Percentiles rank a stretch among this genome's conserved stretches.
These are phyloP conservation scores for Globisporangium nodosum DNA, from an alignment of 352 stramenopile species.

Conservation along the genomic window DNA sequence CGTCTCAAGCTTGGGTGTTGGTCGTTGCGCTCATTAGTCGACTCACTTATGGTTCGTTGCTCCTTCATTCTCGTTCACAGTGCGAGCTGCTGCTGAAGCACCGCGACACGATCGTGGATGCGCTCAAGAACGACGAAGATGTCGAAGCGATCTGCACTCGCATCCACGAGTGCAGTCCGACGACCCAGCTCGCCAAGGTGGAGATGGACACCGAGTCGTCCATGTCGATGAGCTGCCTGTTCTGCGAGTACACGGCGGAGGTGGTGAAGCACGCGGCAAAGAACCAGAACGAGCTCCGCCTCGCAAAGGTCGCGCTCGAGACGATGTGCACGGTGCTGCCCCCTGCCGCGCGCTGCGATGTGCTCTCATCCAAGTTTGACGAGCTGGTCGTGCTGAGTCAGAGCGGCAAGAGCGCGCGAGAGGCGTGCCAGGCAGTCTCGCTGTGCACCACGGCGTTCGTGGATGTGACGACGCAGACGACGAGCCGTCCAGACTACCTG, in stretches of 20 bases:
- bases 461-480: slow-evolving; percentile 17
- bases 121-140: slow-evolving; percentile 40
- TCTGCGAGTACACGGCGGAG: slow-evolving; percentile 77
- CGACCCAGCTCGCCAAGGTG: slow-evolving; percentile 7
- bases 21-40: background rate
- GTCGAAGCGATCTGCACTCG: slow-evolving; percentile 47
- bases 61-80: slow-evolving; percentile 8
- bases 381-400: slow-evolving; percentile 49
- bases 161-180: slow-evolving; percentile 31
- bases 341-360: slow-evolving; percentile 47
- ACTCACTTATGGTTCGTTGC: background rate
- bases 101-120: slow-evolving; percentile 41
- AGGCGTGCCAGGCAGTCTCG: slow-evolving; percentile 49
- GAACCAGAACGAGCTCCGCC: slow-evolving; percentile 39
- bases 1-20: background rate
- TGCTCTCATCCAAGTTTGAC: slow-evolving; percentile 76
- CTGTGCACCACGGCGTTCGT: slow-evolving; percentile 49
- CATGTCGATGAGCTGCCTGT: slow-evolving; percentile 60
- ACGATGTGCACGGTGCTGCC: slow-evolving; percentile 75
- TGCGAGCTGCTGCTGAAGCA: slow-evolving; percentile 57
- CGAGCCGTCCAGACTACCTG: slow-evolving; percentile 13
- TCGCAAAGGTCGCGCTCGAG: slow-evolving; percentile 66
- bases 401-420: slow-evolving; percentile 50
- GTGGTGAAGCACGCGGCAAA: slow-evolving; percentile 41
- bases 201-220: slow-evolving; percentile 18